A percentile compares a stretch with the other conserved stretches of the same genome.
Evolutionary conservation across 2,329 filamentous ascomycete genomes (phyloP).

Genomic region (Graphilbum fragrans): DNA sequence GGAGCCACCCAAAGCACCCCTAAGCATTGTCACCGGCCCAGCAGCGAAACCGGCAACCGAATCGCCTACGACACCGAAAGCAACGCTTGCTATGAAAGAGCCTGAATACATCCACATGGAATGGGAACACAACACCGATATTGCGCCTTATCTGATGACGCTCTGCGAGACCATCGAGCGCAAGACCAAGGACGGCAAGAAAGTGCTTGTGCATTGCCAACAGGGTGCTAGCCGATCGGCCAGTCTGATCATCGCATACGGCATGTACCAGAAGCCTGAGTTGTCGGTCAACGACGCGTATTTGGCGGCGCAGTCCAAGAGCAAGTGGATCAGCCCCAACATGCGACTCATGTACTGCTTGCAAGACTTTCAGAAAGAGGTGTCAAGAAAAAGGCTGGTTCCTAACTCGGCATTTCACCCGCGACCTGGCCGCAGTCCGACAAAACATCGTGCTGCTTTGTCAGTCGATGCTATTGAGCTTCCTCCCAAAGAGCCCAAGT

Average conservation of each 20-base stretch:
- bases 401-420: conserved; percentile 34
- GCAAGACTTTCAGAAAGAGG: conserved; percentile 64
- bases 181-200: conserved; percentile 60
- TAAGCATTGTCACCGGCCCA: conserved; percentile 10
- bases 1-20: no score
- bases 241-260: conserved; percentile 77
- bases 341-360: conserved; percentile 88
- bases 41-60: neutral
- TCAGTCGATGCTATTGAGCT: conserved; percentile 46
- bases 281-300: conserved; percentile 76
- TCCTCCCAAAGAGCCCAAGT: conserved; percentile 42
- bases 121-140: conserved; percentile 84
- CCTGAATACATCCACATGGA: conserved; percentile 81
- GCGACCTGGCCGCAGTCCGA: conserved; percentile 39
- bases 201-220: conserved; percentile 73
- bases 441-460: conserved; percentile 47
- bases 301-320: conserved; percentile 66
- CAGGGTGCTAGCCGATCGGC: conserved; percentile 78
- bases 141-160: conserved; percentile 61
- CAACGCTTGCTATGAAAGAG: conserved; percentile 27
- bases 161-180: conserved; percentile 68
- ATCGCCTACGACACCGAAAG: conserved; percentile 46
- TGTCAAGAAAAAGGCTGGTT: conserved; percentile 36
- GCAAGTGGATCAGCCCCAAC: conserved; percentile 80
- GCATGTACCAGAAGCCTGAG: conserved; percentile 65